These are phyloP conservation scores for Juglanconis juglandina DNA, from an alignment of 2,329 filamentous ascomycete species.

Conservation along the genomic window DNA sequence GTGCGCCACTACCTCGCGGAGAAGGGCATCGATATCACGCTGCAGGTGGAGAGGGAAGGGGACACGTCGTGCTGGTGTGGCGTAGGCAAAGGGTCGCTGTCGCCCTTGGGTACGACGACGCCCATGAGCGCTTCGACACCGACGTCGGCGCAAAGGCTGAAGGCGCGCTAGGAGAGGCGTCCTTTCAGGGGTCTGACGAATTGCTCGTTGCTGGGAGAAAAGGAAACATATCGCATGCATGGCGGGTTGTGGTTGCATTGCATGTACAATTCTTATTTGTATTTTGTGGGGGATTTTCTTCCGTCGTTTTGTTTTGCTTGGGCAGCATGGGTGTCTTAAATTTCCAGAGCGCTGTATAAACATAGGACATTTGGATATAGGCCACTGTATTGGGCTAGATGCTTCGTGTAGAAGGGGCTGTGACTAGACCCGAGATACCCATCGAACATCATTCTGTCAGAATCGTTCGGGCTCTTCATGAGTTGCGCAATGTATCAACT, in stretches of 20 bases:
- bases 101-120: slow-evolving; percentile 11
- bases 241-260: background rate
- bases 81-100: slow-evolving; percentile 34
- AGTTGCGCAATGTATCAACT: background rate
- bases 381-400: background rate
- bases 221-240: background rate
- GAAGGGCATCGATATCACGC: slow-evolving; percentile 73
- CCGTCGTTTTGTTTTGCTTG: background rate
- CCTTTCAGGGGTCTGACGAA: background rate
- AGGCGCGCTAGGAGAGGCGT: slow-evolving; percentile 12
- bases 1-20: slow-evolving; percentile 67
- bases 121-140: background rate
- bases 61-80: slow-evolving; percentile 64
- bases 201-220: background rate
- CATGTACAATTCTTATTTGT: background rate
- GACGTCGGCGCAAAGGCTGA: slow-evolving; percentile 8
- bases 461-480: background rate
- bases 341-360: background rate
- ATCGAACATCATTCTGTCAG: background rate
- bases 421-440: background rate
- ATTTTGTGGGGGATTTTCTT: background rate
- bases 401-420: background rate
- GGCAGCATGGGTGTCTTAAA: background rate
- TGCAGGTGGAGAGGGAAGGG: slow-evolving; percentile 85
- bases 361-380: background rate